Conservation (phyloP, 2,329 filamentous ascomycete genomes). For the Aspergillus proliferans region DNA sequence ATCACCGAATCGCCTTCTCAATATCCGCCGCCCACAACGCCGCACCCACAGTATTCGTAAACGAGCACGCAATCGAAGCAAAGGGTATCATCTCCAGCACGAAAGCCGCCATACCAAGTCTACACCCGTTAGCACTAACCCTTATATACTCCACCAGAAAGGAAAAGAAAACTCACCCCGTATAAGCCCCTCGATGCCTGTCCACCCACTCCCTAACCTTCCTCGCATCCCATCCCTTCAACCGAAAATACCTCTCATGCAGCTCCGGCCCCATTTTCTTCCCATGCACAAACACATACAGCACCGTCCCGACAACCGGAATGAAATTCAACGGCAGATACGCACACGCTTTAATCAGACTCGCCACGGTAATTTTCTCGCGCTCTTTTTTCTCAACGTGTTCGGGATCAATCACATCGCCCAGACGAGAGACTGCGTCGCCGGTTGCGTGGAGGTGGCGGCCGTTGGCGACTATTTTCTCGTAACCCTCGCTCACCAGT, state of each 20-base stretch:
- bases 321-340: conserved; percentile 92
- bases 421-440: conserved; percentile 51
- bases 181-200: conserved; percentile 68
- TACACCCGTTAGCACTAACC: conserved; percentile 16
- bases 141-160: background rate
- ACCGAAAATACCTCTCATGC: conserved; percentile 72
- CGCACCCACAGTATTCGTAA: conserved; percentile 87
- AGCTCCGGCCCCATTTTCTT: conserved; percentile 48
- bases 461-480: conserved; percentile 64
- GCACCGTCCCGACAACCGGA: conserved; percentile 73
- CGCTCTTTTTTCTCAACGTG: conserved; percentile 30
- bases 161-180: conserved; percentile 54
- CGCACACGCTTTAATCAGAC: conserved; percentile 71
- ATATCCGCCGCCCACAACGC: conserved; percentile 92
- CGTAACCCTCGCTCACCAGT: conserved; percentile 50
- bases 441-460: conserved; percentile 58
- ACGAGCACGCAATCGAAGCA: conserved; percentile 74
- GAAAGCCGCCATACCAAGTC: conserved; percentile 68
- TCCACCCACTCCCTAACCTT: conserved; percentile 65
- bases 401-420: conserved; percentile 51
- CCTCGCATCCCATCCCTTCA: conserved; percentile 67
- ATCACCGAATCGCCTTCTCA: conserved; percentile 47
- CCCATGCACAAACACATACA: conserved; percentile 75
- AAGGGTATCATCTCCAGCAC: conserved; percentile 80
- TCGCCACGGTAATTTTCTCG: conserved; percentile 45